A percentile compares a stretch with the other conserved stretches of the same genome.
Conservation (phyloP, 1,284 basidiomycete species). For the Papiliotrema terrestris region DNA sequence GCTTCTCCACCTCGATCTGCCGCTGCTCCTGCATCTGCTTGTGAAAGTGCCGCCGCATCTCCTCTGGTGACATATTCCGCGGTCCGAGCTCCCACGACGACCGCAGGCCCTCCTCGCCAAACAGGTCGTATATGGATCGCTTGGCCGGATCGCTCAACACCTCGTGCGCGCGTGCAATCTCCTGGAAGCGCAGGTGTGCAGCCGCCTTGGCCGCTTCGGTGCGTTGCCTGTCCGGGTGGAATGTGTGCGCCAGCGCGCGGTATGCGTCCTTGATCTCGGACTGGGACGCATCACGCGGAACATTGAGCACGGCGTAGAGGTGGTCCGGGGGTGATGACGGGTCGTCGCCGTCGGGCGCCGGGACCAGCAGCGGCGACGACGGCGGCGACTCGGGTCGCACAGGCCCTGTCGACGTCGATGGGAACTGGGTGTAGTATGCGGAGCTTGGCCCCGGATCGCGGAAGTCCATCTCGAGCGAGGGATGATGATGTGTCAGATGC, state of each 20-base stretch:
- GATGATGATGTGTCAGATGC: neutral
- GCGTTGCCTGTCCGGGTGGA: slow-evolving; percentile 56
- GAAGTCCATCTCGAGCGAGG: slow-evolving; percentile 9
- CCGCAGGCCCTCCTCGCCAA: slow-evolving; percentile 54
- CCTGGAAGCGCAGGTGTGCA: slow-evolving; percentile 38
- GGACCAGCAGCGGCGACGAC: slow-evolving; percentile 21
- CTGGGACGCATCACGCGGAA: slow-evolving; percentile 32
- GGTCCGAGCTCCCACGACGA: slow-evolving; percentile 52
- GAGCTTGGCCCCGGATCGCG: slow-evolving; percentile 42
- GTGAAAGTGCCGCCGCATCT: slow-evolving; percentile 51
- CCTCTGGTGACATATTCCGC: slow-evolving; percentile 48
- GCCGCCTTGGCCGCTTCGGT: slow-evolving; percentile 32
- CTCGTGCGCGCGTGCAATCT: slow-evolving; percentile 47
- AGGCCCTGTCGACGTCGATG: slow-evolving; percentile 31
- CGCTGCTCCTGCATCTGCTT: slow-evolving; percentile 48
- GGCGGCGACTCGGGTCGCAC: slow-evolving; percentile 29
- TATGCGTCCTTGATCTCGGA: slow-evolving; percentile 43
- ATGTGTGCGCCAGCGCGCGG: slow-evolving; percentile 44
- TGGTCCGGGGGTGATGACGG: slow-evolving; percentile 8
- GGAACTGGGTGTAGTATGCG: slow-evolving; percentile 38
- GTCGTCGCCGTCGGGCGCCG: slow-evolving; percentile 3
- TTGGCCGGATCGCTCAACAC: slow-evolving; percentile 51
- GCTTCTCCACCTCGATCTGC: slow-evolving; percentile 50
- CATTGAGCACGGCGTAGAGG: slow-evolving; percentile 44
- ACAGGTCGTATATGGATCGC: slow-evolving; percentile 54